phyloP scores from a whole-genome alignment of 805 yeast genomes.

The Blastobotrys attinorum region DNA sequence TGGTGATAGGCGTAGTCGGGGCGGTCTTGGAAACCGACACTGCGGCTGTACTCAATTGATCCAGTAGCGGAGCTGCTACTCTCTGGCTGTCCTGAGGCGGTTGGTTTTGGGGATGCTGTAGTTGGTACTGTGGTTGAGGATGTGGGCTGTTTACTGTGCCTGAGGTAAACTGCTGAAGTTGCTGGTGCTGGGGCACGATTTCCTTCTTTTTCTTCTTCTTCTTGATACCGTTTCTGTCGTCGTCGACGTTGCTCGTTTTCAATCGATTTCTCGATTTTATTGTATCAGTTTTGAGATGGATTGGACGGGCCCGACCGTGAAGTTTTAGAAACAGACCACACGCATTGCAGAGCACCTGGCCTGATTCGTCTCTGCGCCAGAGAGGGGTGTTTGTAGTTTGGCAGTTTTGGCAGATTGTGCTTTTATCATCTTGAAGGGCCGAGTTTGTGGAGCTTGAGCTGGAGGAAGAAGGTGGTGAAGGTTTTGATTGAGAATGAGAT shows the following conservation, averaged over 20 bases:
- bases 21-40: not conserved
- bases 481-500: too few species aligned
- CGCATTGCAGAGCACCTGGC: slow-evolving; percentile 87
- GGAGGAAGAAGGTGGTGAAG: too few species aligned
- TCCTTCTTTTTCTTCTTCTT: not conserved
- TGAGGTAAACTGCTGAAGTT: too few species aligned
- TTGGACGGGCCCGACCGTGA: slow-evolving; percentile 91
- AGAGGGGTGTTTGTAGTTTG: slow-evolving; percentile 88
- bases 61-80: slow-evolving; percentile 1
- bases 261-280: slow-evolving; percentile 86
- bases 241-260: slow-evolving; percentile 29
- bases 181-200: too few species aligned
- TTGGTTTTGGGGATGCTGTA: not conserved
- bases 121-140: not conserved
- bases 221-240: not conserved
- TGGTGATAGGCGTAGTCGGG: not conserved
- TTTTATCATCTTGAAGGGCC: not conserved
- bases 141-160: not conserved
- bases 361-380: slow-evolving; percentile 92
- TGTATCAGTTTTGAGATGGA: slow-evolving; percentile 82
- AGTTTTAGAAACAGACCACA: slow-evolving; percentile 84
- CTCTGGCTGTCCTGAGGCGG: not conserved
- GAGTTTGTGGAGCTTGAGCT: too few species aligned
- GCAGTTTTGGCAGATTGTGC: slow-evolving; percentile 70
- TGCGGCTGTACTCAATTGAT: slow-evolving; percentile 1